phyloP scores from a whole-genome alignment of 2,329 filamentous ascomycete genomes.

The Penicillium frequentans region DNA sequence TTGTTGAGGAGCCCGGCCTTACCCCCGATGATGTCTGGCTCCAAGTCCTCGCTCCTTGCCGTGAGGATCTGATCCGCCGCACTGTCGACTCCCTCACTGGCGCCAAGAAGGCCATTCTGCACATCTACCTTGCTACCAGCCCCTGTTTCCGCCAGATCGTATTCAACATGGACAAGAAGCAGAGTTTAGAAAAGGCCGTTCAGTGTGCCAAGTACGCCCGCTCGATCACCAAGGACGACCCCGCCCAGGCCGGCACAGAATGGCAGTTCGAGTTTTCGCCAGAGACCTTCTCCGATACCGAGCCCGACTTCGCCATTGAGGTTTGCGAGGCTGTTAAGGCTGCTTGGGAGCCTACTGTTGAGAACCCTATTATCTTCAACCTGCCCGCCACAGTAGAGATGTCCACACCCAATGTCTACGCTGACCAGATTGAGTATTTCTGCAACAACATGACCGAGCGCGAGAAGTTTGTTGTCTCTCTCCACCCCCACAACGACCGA shows the following conservation, averaged over 20 bases:
- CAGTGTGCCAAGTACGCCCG: conserved; percentile 83
- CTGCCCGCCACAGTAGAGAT: conserved; percentile 94
- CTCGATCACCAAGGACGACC: conserved; percentile 82
- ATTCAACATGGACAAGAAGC: conserved; percentile 80
- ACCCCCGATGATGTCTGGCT: conserved; percentile 88
- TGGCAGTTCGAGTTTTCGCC: conserved; percentile 54
- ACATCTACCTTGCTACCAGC: conserved; percentile 94
- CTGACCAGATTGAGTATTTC: conserved; percentile 96
- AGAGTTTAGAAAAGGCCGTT: conserved; percentile 78
- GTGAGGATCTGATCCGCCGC: conserved; percentile 82
- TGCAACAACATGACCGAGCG: conserved; percentile 80
- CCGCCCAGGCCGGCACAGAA: conserved; percentile 55
- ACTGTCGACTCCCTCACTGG: conserved; percentile 88
- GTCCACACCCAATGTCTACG: conserved; percentile 91
- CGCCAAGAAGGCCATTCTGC: conserved; percentile 89
- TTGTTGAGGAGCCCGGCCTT: conserved; percentile 80
- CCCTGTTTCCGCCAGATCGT: conserved; percentile 92
- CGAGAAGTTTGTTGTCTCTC: conserved; percentile 82
- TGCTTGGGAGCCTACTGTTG: conserved; percentile 80
- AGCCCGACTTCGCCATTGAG: conserved; percentile 76
- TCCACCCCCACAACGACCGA: conserved; percentile 94
- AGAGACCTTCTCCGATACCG: conserved; percentile 80
- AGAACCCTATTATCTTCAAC: conserved; percentile 92
- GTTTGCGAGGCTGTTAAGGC: conserved; percentile 92
- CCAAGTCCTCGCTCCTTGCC: conserved; percentile 89